A percentile compares a stretch with the other conserved stretches of the same genome.
These are phyloP conservation scores for Psilocybe sp. DNA, from an alignment of 768 basidiomycete species.

Conservation along the genomic window DNA sequence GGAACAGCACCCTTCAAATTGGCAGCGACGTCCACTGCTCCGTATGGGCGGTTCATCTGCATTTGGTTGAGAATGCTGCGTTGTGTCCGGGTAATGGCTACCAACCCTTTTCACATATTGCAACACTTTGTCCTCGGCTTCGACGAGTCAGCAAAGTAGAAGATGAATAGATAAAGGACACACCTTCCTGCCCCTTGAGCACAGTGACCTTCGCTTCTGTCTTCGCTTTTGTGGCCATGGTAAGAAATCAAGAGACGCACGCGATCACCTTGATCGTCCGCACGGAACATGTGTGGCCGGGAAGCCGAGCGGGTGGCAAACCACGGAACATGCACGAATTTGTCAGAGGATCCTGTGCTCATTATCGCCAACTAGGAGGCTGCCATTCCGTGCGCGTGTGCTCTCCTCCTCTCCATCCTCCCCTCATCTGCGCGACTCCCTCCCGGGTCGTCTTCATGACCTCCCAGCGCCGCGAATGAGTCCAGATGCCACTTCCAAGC, in stretches of 20 bases:
- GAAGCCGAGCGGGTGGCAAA: constrained; percentile 3
- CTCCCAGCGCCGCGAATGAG: constrained; percentile 49
- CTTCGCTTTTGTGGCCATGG: constrained; percentile 54
- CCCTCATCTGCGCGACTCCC: not conserved
- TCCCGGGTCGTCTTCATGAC: constrained; percentile 29
- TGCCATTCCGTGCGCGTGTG: not conserved
- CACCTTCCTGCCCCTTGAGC: constrained; percentile 79
- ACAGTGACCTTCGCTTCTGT: constrained; percentile 47
- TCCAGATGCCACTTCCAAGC: constrained; percentile 48
- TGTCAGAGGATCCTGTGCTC: constrained; percentile 8
- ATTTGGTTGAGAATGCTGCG: not conserved
- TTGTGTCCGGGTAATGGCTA: not conserved
- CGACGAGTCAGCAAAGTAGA: not conserved
- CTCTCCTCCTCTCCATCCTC: constrained; percentile 1
- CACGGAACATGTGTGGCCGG: not conserved
- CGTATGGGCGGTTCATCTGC: constrained; percentile 92
- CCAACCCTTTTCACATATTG: constrained; percentile 75
- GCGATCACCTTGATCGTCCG: not conserved
- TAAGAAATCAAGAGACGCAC: constrained; percentile 12
- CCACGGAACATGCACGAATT: constrained; percentile 1
- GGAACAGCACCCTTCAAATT: constrained; percentile 89
- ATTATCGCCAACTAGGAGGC: constrained; percentile 15
- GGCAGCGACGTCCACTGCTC: constrained; percentile 87
- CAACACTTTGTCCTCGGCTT: constrained; percentile 74
- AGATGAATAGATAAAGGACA: not conserved